Evolutionary conservation across 106 monocot genomes (phyloP).

Genomic region (Dioscorea alata): DNA sequence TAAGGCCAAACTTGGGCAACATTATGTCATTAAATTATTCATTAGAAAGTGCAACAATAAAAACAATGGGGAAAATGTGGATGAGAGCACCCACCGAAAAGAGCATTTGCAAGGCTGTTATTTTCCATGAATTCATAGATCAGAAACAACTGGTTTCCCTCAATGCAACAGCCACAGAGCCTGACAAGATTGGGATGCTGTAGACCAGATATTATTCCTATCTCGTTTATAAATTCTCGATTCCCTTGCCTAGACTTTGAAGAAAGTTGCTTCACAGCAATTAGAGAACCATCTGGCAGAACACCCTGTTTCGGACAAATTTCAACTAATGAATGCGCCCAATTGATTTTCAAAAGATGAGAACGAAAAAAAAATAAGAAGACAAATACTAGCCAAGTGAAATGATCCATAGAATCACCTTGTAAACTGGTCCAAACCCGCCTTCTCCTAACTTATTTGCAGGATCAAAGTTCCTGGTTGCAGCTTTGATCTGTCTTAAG

Average conservation of each 20-base stretch:
- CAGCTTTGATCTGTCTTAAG: no score
- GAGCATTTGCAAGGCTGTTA: slow-evolving; percentile 16
- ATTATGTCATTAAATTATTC: no score
- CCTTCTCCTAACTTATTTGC: slow-evolving; percentile 8
- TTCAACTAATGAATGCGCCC: background rate
- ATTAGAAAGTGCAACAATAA: no score
- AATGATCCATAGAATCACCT: background rate
- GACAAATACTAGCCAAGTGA: background rate
- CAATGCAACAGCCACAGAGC: slow-evolving; percentile 21
- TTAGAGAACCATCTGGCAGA: background rate
- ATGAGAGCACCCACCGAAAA: slow-evolving; percentile 13
- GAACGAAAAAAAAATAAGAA: background rate
- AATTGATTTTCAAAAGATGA: no score
- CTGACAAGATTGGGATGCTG: slow-evolving; percentile 21
- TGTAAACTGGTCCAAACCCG: slow-evolving; percentile 4
- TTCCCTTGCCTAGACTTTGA: slow-evolving; percentile 3
- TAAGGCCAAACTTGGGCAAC: no score
- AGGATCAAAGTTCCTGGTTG: background rate
- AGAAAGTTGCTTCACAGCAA: slow-evolving; percentile 9
- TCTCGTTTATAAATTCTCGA: slow-evolving; percentile 2
- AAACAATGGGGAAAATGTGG: background rate
- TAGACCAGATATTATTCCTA: slow-evolving; percentile 17
- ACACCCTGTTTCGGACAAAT: background rate
- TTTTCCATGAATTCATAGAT: slow-evolving; percentile 21
- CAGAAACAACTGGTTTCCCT: slow-evolving; percentile 13